A percentile compares a stretch with the other conserved stretches of the same genome.
Evolutionary conservation across 352 stramenopile species (phyloP).

Genomic region (Peronospora belbahrii): DNA sequence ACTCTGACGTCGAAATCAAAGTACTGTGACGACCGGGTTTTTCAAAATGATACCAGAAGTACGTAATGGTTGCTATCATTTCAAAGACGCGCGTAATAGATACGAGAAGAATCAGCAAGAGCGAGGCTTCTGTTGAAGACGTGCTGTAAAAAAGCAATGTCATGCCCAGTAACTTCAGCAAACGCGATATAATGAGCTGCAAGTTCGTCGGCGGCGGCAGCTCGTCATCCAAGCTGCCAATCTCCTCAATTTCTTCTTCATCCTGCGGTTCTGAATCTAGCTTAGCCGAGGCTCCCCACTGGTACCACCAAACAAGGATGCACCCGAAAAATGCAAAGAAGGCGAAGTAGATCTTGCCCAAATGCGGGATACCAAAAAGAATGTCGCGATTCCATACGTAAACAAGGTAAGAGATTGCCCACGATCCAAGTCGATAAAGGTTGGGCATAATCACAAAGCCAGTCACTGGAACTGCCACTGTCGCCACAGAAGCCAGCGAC

Average conservation of each 20-base stretch:
- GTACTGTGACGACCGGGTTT: constrained; percentile 49
- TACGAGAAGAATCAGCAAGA: constrained; percentile 61
- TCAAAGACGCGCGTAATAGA: constrained; percentile 66
- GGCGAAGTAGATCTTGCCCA: constrained; percentile 83
- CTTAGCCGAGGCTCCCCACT: constrained; percentile 61
- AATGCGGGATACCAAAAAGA: constrained; percentile 65
- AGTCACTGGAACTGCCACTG: constrained; percentile 65
- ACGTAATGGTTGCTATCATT: constrained; percentile 54
- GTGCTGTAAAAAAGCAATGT: constrained; percentile 77
- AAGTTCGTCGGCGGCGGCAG: constrained; percentile 49
- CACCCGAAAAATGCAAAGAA: constrained; percentile 70
- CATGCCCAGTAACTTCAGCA: constrained; percentile 51
- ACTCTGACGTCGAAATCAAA: constrained; percentile 73
- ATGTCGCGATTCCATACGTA: constrained; percentile 66
- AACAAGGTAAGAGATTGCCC: constrained; percentile 45
- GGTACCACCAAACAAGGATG: constrained; percentile 79
- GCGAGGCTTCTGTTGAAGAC: constrained; percentile 66
- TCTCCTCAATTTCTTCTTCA: constrained; percentile 57
- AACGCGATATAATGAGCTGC: constrained; percentile 52
- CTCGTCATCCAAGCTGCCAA: constrained; percentile 57
- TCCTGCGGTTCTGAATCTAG: constrained; percentile 38
- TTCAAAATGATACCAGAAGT: constrained; percentile 84
- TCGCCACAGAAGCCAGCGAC: constrained; percentile 56
- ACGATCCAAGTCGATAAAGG: constrained; percentile 56
- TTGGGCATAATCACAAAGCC: constrained; percentile 72